Evolutionary conservation across 345 rosid genomes (phyloP).

Genomic region (Populus euphratica): DNA sequence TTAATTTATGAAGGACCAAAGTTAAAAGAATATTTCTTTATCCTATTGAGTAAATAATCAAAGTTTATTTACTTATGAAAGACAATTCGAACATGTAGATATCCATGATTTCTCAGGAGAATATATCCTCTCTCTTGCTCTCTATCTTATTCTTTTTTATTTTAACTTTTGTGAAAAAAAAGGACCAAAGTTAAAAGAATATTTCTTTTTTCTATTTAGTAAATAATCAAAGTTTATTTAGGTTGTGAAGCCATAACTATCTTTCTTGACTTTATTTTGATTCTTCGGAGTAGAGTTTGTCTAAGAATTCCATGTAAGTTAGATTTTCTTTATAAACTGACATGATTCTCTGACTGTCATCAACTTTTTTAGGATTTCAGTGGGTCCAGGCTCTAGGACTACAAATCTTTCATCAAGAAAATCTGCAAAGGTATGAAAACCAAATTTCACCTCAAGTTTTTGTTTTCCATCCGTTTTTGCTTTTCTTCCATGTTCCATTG

Average conservation of each 20-base stretch:
- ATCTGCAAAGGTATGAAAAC: conserved; percentile 42
- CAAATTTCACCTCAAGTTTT: not conserved
- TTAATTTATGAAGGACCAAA: not conserved
- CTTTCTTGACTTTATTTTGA: not conserved
- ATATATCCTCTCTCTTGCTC: not conserved
- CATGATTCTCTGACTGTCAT: not conserved
- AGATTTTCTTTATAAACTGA: not conserved
- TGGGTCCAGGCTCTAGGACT: conserved; percentile 33
- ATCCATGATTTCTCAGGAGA: not conserved
- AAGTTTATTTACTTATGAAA: not conserved
- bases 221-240: not conserved
- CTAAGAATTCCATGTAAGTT: not conserved
- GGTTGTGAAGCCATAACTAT: not conserved
- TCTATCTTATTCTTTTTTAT: not conserved
- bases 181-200: not conserved
- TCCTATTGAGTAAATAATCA: not conserved
- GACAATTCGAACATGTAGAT: not conserved
- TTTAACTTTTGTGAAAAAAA: not conserved
- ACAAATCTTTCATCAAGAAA: conserved; percentile 35
- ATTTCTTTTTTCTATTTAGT: not conserved
- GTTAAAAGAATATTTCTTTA: not conserved
- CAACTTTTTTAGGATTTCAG: conserved; percentile 39
- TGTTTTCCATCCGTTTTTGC: not conserved
- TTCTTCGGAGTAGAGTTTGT: not conserved
- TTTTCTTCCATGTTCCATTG: not conserved